Evolutionary conservation across 495 filamentous ascomycete genomes (phyloP).

Genomic region (Penicillium bovifimosum): DNA sequence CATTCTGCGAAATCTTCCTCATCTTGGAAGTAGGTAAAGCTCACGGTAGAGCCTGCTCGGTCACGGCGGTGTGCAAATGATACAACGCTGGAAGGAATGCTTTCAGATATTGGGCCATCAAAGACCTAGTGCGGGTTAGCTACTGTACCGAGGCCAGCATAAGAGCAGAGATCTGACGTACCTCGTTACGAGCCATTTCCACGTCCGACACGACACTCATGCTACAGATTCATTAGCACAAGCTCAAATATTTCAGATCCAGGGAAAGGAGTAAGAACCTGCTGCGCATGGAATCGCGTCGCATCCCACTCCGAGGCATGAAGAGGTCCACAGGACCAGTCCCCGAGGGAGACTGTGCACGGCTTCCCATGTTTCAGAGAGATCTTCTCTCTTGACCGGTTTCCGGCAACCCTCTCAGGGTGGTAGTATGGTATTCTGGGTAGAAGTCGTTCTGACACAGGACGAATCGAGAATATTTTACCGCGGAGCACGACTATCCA

Average conservation of each 20-base stretch:
- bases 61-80: conserved; percentile 75
- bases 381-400: background rate
- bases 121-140: conserved; percentile 58
- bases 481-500: background rate
- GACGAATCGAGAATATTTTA: background rate
- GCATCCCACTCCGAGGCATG: conserved; percentile 27
- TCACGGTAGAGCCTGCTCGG: conserved; percentile 76
- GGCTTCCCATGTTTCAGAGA: conserved; percentile 21
- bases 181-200: conserved; percentile 98
- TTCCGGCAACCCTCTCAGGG: background rate
- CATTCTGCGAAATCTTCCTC: conserved; percentile 49
- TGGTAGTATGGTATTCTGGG: background rate
- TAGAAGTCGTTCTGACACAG: background rate
- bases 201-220: conserved; percentile 86
- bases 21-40: conserved; percentile 80
- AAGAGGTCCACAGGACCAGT: conserved; percentile 18
- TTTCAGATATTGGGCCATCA: conserved; percentile 89
- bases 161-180: conserved; percentile 26
- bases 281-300: conserved; percentile 72
- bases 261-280: conserved; percentile 36
- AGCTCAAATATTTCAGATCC: background rate
- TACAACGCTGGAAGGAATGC: conserved; percentile 82
- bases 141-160: background rate
- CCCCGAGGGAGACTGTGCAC: conserved; percentile 21
- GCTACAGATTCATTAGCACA: conserved; percentile 31